Evolutionary conservation across 345 rosid genomes (phyloP), one percentile per base, ranked within the genome.

Genomic region (Lumnitzera racemosa): DNA sequence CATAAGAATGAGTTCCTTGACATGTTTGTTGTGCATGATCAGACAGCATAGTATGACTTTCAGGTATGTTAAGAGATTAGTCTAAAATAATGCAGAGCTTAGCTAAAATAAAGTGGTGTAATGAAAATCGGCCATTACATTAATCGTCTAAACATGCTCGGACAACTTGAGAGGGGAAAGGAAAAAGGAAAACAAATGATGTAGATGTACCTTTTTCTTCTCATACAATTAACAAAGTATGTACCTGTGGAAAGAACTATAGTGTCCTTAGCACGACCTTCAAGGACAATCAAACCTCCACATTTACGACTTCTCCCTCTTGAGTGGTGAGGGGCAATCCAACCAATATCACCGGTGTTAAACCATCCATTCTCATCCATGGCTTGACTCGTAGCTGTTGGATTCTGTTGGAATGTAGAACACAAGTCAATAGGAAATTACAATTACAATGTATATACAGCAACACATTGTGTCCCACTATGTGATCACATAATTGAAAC

Each of bases 231-330:
- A 20, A 13, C 25, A 52, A 55, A 15, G 31, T 55, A 17, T 13
- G 50, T 78, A 94, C 99, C 99, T 56, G 99, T 86, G 17, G 90
- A 84, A 65, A 94, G 96, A 57, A 94, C 99, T 64, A 94, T 90
- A 12, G 97, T 90, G 78, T 94, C 99, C 78, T 94, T 94, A 15
- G 96, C 97, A 53, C 99, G 97, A 10, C 97, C 99, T 74, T 88
- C 97, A 52, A 90, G 86, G 73, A 94, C 95, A 24, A 94, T 67
- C 66, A 87, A 72, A 63, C 96, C 95, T 67, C 91, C 86, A 60
- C 90, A 79, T 47, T n/a, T 66, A 66, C 85, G 86, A 68, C 99
- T 90, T 62, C 91, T 72, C 55, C 99, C 97, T 63, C 29, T 59
- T 52, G 85, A 80, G 70, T 88, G 96, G 25, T 77, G 83, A 71